Evolutionary conservation across 805 yeast species (phyloP).

Genomic region (Lipomyces sp.): DNA sequence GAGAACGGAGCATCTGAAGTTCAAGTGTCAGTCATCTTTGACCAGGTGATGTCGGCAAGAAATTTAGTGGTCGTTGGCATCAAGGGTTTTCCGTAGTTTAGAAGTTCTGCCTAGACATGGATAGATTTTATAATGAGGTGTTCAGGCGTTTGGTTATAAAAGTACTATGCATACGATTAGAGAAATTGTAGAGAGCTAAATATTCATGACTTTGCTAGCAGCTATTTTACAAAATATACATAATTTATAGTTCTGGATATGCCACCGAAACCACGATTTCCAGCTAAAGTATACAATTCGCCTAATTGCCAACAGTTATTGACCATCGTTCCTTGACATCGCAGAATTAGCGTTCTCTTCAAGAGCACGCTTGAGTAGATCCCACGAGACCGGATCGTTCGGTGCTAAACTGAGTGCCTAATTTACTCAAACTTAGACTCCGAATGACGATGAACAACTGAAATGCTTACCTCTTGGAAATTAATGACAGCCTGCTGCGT

Average conservation of each 20-base stretch:
- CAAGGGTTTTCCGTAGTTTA: slow-evolving; percentile 1
- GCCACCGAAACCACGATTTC: background rate
- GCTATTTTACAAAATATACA: background rate
- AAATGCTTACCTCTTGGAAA: slow-evolving; percentile 58
- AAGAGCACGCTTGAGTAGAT: slow-evolving; percentile 73
- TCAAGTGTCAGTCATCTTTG: slow-evolving; percentile 34
- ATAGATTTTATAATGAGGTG: too few species aligned
- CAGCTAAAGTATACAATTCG: background rate
- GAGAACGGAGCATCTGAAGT: slow-evolving; percentile 33
- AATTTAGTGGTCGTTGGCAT: slow-evolving; percentile 37
- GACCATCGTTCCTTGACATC: background rate
- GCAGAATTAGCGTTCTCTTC: slow-evolving; percentile 35
- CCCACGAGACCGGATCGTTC: slow-evolving; percentile 81
- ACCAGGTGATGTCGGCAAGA: slow-evolving; percentile 35
- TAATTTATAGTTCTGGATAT: background rate
- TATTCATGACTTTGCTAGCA: background rate
- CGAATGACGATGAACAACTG: background rate
- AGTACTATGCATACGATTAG: background rate
- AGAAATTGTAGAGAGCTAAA: background rate
- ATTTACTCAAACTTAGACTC: background rate
- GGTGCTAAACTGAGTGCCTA: slow-evolving; percentile 75
- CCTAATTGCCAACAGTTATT: background rate
- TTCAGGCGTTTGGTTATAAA: background rate
- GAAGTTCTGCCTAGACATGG: too few species aligned
- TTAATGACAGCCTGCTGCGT: slow-evolving; percentile 69